Evolutionary conservation across 257 asterid genomes (phyloP), one percentile per base, ranked within the genome.

Genomic region (Fraxinus pennsylvanica): DNA sequence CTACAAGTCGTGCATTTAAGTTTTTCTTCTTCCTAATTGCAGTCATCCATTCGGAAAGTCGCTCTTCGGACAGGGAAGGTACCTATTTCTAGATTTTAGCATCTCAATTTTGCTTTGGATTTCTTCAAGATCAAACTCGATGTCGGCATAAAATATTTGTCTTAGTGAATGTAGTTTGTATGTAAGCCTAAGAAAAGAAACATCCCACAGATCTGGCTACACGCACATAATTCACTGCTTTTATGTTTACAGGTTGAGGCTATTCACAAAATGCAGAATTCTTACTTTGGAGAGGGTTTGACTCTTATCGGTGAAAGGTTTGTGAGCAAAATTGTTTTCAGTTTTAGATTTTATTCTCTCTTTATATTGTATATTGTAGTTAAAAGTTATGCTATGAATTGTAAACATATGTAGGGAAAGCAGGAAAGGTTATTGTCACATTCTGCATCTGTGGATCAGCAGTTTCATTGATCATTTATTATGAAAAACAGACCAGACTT

Each of bases 11-110:
- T 68, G 72, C 57, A n/a, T 79, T 81, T 30, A 35, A 32, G 43
- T 50, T 80, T 76, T 63, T 77, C 76, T 59, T 68, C 52, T 87
- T 47, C 70, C 54, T 39, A 45, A 80, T 22, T 88, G 86, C 97
- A 96, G 99, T 96, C 99, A 78, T 92, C 99, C 41, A 92, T 93
- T 81, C 90, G 98, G 52, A 92, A 86, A 86, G 98, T 96, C 66
- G 87, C 90, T 81, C 89, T 96, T 81, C 74, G 12, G 82, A 88
- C 96, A 22, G 99, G 97, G 77, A 85, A 91, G 99, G 98, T 96
- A 85, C 71, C 74, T 38, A 78, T 22, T 43, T 73, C 83, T 59
- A 69, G 32, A 61, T 61, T 73, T 39, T 29, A 6, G 54, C 76
- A 41, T 41, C 68, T 75, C 17, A 32, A 22, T 59, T 66, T 68